Percentiles rank a stretch among this genome's conserved stretches.
Conservation (phyloP, 306 rosid genomes). For the Vigna nakashimae region DNA sequence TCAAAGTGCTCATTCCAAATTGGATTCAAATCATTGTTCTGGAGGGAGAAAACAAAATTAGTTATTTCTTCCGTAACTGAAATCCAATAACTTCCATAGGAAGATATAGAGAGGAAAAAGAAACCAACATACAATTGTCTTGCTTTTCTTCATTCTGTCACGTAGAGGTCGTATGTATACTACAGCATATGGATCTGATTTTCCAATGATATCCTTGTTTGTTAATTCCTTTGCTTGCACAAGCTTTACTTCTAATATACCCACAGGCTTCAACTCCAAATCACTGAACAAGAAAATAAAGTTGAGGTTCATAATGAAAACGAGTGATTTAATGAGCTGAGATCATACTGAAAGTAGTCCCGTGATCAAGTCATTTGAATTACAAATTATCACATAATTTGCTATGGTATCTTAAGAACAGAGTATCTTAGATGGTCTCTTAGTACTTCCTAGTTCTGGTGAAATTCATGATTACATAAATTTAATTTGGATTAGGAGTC, state of each 20-base stretch:
- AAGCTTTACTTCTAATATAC: constrained; percentile 93
- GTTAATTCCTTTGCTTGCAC: constrained; percentile 96
- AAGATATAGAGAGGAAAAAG: constrained; percentile 16
- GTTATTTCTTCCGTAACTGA: constrained; percentile 40
- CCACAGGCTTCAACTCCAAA: constrained; percentile 92
- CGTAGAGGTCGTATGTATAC: constrained; percentile 79
- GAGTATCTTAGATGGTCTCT: too few relatives aligned
- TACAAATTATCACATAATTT: not conserved
- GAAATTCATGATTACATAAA: not conserved
- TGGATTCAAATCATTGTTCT: constrained; percentile 96
- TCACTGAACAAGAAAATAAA: constrained; percentile 67
- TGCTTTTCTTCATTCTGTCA: constrained; percentile 88
- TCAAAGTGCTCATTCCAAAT: constrained; percentile 98
- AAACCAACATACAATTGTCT: constrained; percentile 71
- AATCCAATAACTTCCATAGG: constrained; percentile 31
- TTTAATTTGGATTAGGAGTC: not conserved
- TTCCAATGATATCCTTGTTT: constrained; percentile 92
- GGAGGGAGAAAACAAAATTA: constrained; percentile 39
- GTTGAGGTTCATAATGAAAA: constrained; percentile 26
- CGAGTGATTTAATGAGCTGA: constrained; percentile 36
- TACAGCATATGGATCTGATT: constrained; percentile 93
- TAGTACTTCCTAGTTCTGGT: not conserved
- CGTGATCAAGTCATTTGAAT: not conserved
- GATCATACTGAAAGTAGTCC: constrained; percentile 41
- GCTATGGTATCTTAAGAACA: not conserved